These are phyloP conservation scores for Tripterygium wilfordii DNA, from an alignment of 177 flowering plant species.

Conservation along the genomic window DNA sequence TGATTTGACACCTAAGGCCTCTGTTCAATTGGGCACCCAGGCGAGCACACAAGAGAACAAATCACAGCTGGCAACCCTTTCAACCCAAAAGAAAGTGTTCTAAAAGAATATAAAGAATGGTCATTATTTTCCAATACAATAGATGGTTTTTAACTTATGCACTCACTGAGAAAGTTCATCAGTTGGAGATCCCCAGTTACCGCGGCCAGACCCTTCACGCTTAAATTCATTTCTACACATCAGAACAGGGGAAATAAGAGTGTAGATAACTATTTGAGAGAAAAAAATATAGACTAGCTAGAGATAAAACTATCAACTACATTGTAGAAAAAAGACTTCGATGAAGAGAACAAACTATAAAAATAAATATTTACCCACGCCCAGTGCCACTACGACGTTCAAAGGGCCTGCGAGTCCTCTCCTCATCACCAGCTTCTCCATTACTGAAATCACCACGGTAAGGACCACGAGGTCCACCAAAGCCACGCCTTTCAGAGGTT, in stretches of 20 bases:
- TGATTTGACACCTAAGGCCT: too few relatives aligned
- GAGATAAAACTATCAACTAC: too few relatives aligned
- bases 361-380: conserved; percentile 37
- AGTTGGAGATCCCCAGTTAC: conserved; percentile 53
- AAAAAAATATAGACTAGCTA: conserved; percentile 1
- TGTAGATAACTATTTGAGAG: background rate
- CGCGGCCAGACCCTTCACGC: conserved; percentile 72
- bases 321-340: background rate
- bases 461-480: conserved; percentile 52
- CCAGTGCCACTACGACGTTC: conserved; percentile 81
- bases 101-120: too few relatives aligned
- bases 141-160: too few relatives aligned
- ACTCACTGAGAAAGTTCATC: conserved; percentile 54
- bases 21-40: too few relatives aligned
- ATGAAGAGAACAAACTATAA: background rate
- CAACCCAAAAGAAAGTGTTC: too few relatives aligned
- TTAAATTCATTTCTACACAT: conserved; percentile 55
- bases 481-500: conserved; percentile 53
- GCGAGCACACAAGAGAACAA: too few relatives aligned
- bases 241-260: background rate
- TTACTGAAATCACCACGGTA: conserved; percentile 56
- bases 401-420: conserved; percentile 42
- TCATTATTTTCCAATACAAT: too few relatives aligned
- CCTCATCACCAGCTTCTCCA: conserved; percentile 51
- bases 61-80: too few relatives aligned